Evolutionary conservation across 345 rosid genomes (phyloP).

Genomic region (Hibiscus mutabilis): DNA sequence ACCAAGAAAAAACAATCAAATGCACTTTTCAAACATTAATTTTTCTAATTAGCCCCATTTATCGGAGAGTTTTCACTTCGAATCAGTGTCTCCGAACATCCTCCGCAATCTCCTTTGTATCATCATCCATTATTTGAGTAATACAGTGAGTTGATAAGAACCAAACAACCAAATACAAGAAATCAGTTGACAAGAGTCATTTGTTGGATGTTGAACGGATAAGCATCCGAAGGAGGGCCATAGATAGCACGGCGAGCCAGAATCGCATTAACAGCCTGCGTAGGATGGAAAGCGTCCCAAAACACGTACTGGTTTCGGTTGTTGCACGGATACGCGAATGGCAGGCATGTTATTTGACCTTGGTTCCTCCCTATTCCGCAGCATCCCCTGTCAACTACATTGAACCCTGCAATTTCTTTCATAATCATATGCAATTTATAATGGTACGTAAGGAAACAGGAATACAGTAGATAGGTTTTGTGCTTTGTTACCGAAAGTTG

Average conservation of each 20-base stretch:
- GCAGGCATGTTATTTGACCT: constrained; percentile 73
- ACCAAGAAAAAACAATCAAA: too few relatives aligned
- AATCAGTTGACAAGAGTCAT: constrained; percentile 42
- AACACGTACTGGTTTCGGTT: constrained; percentile 49
- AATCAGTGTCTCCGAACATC: not conserved
- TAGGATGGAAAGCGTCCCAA: constrained; percentile 96
- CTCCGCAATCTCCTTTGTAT: not conserved
- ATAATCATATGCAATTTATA: not conserved
- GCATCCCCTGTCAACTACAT: constrained; percentile 59
- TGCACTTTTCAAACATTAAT: too few relatives aligned
- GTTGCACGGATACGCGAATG: constrained; percentile 46
- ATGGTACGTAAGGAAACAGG: not conserved
- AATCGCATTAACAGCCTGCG: constrained; percentile 55
- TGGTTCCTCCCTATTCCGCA: constrained; percentile 67
- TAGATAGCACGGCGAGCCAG: constrained; percentile 57
- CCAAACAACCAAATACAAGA: not conserved
- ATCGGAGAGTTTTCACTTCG: too few relatives aligned
- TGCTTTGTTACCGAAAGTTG: constrained; percentile 40
- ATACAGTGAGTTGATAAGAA: not conserved
- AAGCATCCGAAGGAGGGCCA: constrained; percentile 49
- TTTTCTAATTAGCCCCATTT: too few relatives aligned
- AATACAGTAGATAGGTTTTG: not conserved
- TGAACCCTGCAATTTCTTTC: constrained; percentile 46
- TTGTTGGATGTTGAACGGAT: constrained; percentile 72
- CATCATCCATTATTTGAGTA: not conserved